Evolutionary conservation across 2,329 filamentous ascomycete genomes (phyloP).

Genomic region (Claviceps humidiphila): DNA sequence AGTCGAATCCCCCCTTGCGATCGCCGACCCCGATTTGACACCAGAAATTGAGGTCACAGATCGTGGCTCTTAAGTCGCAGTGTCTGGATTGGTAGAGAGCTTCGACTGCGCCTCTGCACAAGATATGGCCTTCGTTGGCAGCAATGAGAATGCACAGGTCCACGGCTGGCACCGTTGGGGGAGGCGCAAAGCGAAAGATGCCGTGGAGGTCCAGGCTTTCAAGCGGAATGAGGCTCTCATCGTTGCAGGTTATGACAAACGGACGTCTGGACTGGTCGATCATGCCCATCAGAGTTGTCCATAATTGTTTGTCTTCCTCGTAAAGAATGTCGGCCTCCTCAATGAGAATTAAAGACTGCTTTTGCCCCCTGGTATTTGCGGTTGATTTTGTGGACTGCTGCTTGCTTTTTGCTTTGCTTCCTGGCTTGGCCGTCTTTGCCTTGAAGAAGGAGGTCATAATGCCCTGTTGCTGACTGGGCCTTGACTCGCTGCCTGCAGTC

Average conservation of each 20-base stretch:
- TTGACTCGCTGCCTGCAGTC: constrained; percentile 36
- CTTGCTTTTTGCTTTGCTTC: constrained; percentile 14
- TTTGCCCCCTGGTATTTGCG: constrained; percentile 43
- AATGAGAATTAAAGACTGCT: constrained; percentile 85
- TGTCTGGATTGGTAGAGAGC: constrained; percentile 57
- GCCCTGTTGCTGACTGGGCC: constrained; percentile 61
- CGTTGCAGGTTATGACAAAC: constrained; percentile 89
- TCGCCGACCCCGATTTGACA: constrained; percentile 93
- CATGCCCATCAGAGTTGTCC: constrained; percentile 65
- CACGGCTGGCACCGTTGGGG: constrained; percentile 53
- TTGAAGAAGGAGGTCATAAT: constrained; percentile 76
- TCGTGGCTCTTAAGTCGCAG: constrained; percentile 64
- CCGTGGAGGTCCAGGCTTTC: constrained; percentile 67
- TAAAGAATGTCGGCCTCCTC: constrained; percentile 92
- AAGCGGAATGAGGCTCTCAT: constrained; percentile 70
- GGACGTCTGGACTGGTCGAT: constrained; percentile 79
- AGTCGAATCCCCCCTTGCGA: constrained; percentile 73
- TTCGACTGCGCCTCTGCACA: constrained; percentile 53
- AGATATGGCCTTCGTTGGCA: constrained; percentile 75
- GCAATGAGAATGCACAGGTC: constrained; percentile 75
- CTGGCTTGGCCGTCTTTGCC: constrained; percentile 23
- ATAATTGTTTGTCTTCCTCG: constrained; percentile 93
- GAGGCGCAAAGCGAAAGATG: constrained; percentile 61
- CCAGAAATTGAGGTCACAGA: constrained; percentile 87
- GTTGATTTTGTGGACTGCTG: constrained; percentile 19